phyloP scores from a whole-genome alignment of 2,329 filamentous ascomycete species.

The Epichloe gansuensis region DNA sequence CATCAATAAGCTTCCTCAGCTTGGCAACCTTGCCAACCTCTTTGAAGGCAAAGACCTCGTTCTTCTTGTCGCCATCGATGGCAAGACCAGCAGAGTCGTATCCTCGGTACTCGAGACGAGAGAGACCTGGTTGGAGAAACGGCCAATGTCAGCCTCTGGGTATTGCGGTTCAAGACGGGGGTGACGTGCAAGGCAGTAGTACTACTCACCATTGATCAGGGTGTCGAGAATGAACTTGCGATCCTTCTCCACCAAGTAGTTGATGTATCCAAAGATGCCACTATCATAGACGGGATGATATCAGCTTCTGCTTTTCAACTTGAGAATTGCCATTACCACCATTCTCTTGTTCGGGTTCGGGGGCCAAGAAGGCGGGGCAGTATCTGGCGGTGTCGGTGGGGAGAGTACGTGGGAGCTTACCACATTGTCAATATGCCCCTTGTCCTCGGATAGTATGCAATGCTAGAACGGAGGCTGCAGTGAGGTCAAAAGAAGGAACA shows the following conservation, averaged over 20 bases:
- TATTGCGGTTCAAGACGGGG: background rate
- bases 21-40: slow-evolving; percentile 99
- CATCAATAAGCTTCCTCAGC: slow-evolving; percentile 83
- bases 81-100: slow-evolving; percentile 97
- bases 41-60: slow-evolving; percentile 94
- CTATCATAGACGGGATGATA: slow-evolving; percentile 29
- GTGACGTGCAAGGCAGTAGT: background rate
- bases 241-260: slow-evolving; percentile 98
- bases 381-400: slow-evolving; percentile 8
- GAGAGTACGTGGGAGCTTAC: slow-evolving; percentile 8
- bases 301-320: slow-evolving; percentile 13
- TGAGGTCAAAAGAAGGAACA: slow-evolving; percentile 2
- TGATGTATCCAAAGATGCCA: slow-evolving; percentile 97
- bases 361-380: slow-evolving; percentile 4
- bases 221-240: slow-evolving; percentile 93
- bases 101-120: slow-evolving; percentile 93
- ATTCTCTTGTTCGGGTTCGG: background rate
- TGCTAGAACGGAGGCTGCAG: slow-evolving; percentile 1
- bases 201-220: slow-evolving; percentile 74
- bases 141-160: slow-evolving; percentile 8
- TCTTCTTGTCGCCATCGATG: slow-evolving; percentile 96
- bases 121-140: slow-evolving; percentile 52
- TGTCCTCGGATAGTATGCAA: slow-evolving; percentile 3
- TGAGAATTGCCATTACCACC: slow-evolving; percentile 2
- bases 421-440: slow-evolving; percentile 13